Base-by-base conservation (phyloP, 2,329 filamentous ascomycete genomes). In the Paraconiothyrium sp. region DNA sequence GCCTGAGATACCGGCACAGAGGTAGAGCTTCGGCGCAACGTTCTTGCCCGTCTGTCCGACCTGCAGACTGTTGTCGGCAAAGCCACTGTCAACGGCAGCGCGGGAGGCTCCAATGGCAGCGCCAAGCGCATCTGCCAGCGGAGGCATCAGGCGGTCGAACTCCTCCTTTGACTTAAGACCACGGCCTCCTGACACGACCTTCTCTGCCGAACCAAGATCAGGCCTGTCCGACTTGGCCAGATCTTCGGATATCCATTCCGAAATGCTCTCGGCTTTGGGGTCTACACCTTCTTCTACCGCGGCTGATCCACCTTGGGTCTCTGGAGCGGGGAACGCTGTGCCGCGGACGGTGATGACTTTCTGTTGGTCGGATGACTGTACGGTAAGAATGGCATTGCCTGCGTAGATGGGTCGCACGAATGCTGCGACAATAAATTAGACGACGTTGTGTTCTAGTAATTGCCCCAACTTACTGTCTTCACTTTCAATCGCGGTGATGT, bases 11-110 rank as follows among this genome's bases (percentile, higher is more conserved):
- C 95, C 95, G 13, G 94, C 94, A 57, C 93, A 96, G 70, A 99
- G 86, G 78, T 99, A 99, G 63, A 99, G 84, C 80, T 99, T 90
- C 62, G 95, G 95, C 50, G 95, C 95, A 58, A 99, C 94, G 65
- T 98, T 97, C 87, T 99, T 99, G 74, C 95, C 95, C 14, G 95
- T 99, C 85, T 99, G 95, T 49, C 95, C 95, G 67, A 99, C 94
- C 82, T 99, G 95, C 71, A 99, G 84, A 79, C 93, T 97, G 86
- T 99, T 99, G 83, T 99, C 95, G 34, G 95, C 95, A 76, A 97
- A 99, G 5, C 95, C 95, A 72, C 92, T 96, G 82, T 99, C 95
- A 44, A 99, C 95, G 10, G 95, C 95, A 20, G 95, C 95, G 72
- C 95, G 89, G 55, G 93, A 97, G 32, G 95, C 95, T 72, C 95